Evolutionary conservation across 2,329 filamentous ascomycete genomes (phyloP).

Genomic region (Fusarium sp.): DNA sequence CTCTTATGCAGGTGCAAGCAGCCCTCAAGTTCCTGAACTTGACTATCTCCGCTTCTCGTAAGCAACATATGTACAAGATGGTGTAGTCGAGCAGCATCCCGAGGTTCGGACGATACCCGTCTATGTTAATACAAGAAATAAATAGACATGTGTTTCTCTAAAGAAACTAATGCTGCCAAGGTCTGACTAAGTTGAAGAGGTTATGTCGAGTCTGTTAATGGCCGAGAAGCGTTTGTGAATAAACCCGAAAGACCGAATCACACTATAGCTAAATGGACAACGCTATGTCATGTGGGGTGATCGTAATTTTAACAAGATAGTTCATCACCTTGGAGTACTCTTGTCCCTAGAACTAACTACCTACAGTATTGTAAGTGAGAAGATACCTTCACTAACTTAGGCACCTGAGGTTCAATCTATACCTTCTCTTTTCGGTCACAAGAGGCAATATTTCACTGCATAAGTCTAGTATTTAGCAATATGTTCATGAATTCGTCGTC

Average conservation of each 20-base stretch:
- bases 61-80: slow-evolving; percentile 8
- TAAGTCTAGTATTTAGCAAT: not conserved
- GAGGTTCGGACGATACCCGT: slow-evolving; percentile 16
- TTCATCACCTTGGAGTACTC: too few species aligned
- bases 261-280: too few species aligned
- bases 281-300: too few species aligned
- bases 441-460: too few species aligned
- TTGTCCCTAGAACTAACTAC: not conserved
- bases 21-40: not conserved
- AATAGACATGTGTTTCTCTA: slow-evolving; percentile 25
- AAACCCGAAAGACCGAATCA: not conserved
- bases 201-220: too few species aligned
- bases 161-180: not conserved
- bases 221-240: not conserved
- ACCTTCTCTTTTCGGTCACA: too few species aligned
- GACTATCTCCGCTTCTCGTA: slow-evolving; percentile 2
- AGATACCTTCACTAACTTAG: not conserved
- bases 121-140: not conserved
- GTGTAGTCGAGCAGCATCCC: slow-evolving; percentile 31
- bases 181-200: not conserved
- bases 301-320: too few species aligned
- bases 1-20: slow-evolving; percentile 14
- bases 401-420: too few species aligned
- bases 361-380: not conserved
- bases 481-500: slow-evolving; percentile 30